phyloP scores from a whole-genome alignment of 2,329 filamentous ascomycete genomes.

The Fusarium concolor region DNA sequence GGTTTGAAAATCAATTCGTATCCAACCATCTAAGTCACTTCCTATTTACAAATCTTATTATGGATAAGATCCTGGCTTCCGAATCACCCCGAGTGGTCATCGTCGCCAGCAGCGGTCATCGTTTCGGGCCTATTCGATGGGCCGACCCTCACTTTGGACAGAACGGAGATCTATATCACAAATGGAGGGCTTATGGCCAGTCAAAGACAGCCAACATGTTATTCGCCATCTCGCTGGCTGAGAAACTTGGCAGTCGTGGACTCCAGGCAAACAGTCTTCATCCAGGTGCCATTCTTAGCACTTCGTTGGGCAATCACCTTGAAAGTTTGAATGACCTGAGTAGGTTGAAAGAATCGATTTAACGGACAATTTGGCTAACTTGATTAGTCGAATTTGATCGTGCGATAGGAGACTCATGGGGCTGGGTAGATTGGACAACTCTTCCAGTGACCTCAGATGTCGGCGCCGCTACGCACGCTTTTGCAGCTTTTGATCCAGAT shows the following conservation, averaged over 20 bases:
- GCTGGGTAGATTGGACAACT: conserved; percentile 18
- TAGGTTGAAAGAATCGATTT: fast-evolving
- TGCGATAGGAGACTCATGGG: conserved; percentile 11
- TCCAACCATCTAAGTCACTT: conserved; percentile 24
- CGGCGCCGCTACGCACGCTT: conserved; percentile 26
- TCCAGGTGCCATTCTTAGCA: conserved; percentile 10
- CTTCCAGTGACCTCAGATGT: conserved; percentile 5
- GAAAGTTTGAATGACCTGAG: background rate
- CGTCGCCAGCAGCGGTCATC: conserved; percentile 14
- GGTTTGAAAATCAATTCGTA: conserved; percentile 11
- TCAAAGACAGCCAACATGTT: conserved; percentile 28
- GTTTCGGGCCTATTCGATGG: conserved; percentile 14
- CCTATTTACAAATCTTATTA: conserved; percentile 14
- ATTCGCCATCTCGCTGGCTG: conserved; percentile 26
- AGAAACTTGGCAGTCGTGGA: conserved; percentile 24
- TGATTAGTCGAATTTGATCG: conserved; percentile 10
- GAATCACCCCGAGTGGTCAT: conserved; percentile 13
- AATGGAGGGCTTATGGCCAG: conserved; percentile 20
- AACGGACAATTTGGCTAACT: fast-evolving
- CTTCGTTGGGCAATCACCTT: background rate
- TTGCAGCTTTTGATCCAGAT: conserved; percentile 30
- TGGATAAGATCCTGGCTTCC: background rate
- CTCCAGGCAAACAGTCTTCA: conserved; percentile 18
- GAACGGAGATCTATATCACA: conserved; percentile 16
- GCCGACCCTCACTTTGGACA: background rate